Evolutionary conservation across 1,284 basidiomycete species (phyloP).

Genomic region (Trametes hirsuta): DNA sequence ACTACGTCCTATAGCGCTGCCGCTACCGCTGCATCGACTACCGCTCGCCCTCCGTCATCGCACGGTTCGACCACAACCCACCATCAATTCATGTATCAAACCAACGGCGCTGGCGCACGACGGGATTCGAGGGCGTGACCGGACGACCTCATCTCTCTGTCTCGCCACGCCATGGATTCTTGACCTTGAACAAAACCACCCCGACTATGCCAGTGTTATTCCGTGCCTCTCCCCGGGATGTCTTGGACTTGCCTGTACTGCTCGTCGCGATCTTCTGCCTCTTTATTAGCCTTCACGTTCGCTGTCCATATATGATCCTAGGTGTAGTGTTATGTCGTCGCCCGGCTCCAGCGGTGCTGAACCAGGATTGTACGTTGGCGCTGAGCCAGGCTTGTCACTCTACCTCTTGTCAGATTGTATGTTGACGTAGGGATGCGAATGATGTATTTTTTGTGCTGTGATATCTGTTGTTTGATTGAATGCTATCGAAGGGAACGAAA

Average conservation of each 20-base stretch:
- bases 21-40: conserved; percentile 22
- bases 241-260: conserved; percentile 15
- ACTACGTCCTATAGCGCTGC: conserved; percentile 28
- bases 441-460: too few relatives aligned
- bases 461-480: too few relatives aligned
- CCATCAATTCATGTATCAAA: conserved; percentile 50
- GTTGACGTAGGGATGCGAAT: too few relatives aligned
- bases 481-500: too few relatives aligned
- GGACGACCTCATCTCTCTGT: neutral
- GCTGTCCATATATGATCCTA: conserved; percentile 27
- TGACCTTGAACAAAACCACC: neutral
- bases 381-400: too few relatives aligned
- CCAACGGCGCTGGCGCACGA: conserved; percentile 37
- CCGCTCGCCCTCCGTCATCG: conserved; percentile 38
- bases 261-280: conserved; percentile 8
- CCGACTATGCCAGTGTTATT: conserved; percentile 1
- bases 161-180: neutral
- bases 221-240: conserved; percentile 3
- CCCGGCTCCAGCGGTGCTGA: conserved; percentile 13
- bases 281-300: conserved; percentile 28
- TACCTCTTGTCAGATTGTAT: too few relatives aligned
- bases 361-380: conserved; percentile 8
- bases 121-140: conserved; percentile 23
- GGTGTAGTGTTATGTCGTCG: conserved; percentile 22
- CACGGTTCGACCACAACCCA: conserved; percentile 35